Evolutionary conservation across 305 asterid species (phyloP), one percentile per base, ranked within the genome.

Genomic region (Fraxinus dipetala): DNA sequence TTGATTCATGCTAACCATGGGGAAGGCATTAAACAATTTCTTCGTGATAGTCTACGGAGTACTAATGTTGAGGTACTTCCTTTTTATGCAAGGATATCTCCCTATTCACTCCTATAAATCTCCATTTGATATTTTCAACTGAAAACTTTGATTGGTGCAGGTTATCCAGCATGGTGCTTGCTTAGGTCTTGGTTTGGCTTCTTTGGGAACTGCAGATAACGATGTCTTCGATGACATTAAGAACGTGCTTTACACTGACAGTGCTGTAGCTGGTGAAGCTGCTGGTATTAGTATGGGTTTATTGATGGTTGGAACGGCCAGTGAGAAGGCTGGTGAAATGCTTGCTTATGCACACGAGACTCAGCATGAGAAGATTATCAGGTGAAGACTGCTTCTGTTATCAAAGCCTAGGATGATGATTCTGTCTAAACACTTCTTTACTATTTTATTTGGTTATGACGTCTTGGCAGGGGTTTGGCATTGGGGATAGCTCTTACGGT

Each of bases 241-340:
- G 84, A 93, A 80, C 34, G 99, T 94, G 65, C 90, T 96, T 11
- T 96, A 94, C 86, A 91, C 97, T n/a, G 99, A 96, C 91, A 93
- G 98, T 91, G 99, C 99, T 51, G 98, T 96, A 84, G 98, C 99
- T 59, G 97, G 99, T 82, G 99, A 96, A 89, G 99, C 98, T 83
- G 98, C 99, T 78, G 99, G 99, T 67, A 93, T 96, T 61, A 91
- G 98, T 83, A 92, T 96, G 99, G 99, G 99, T 65, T 86, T 96
- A 75, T 87, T 96, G 80, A 93, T 96, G 99, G 99, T 94, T 87
- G 98, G 99, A 83, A 96, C 98, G 78, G 98, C 97, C 48, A 94
- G 97, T 81, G 98, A 95, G 85, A 96, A 93, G 91, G 98, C 98
- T 67, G 88, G 84, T 31, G 99, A 96, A 89, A 94, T 96, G 98